These are phyloP conservation scores for Acmispon strigosus DNA, from an alignment of 306 rosid species.

Conservation along the genomic window DNA sequence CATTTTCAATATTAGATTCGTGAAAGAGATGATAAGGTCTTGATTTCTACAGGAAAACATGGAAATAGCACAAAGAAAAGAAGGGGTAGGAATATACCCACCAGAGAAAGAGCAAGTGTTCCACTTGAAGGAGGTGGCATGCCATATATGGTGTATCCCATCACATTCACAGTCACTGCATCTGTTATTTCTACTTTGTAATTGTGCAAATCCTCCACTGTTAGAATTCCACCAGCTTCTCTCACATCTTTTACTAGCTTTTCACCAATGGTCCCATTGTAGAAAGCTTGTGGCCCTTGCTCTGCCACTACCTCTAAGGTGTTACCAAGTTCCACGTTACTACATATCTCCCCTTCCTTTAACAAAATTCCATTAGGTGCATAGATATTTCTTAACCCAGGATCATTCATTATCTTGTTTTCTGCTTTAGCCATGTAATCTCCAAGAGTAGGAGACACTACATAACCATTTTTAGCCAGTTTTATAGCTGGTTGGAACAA, in stretches of 20 bases:
- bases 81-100: slow-evolving; percentile 21
- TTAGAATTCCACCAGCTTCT: slow-evolving; percentile 78
- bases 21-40: not conserved
- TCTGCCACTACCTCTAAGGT: slow-evolving; percentile 63
- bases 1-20: not conserved
- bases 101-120: slow-evolving; percentile 72
- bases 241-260: slow-evolving; percentile 70
- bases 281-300: slow-evolving; percentile 72
- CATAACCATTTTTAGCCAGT: slow-evolving; percentile 68
- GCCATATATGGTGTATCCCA: slow-evolving; percentile 72
- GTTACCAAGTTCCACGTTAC: slow-evolving; percentile 60
- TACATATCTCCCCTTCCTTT: slow-evolving; percentile 55
- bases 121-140: slow-evolving; percentile 99
- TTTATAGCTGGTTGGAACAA: slow-evolving; percentile 74
- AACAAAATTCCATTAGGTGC: slow-evolving; percentile 66
- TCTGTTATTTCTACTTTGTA: slow-evolving; percentile 61
- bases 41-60: not conserved
- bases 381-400: slow-evolving; percentile 56
- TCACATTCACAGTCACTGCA: slow-evolving; percentile 46
- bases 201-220: slow-evolving; percentile 74
- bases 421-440: not conserved
- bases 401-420: slow-evolving; percentile 45
- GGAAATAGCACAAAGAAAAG: not conserved
- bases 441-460: slow-evolving; percentile 48
- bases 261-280: slow-evolving; percentile 69